phyloP scores from a whole-genome alignment of 23 red algal species.

The Agarophyton chilense region DNA sequence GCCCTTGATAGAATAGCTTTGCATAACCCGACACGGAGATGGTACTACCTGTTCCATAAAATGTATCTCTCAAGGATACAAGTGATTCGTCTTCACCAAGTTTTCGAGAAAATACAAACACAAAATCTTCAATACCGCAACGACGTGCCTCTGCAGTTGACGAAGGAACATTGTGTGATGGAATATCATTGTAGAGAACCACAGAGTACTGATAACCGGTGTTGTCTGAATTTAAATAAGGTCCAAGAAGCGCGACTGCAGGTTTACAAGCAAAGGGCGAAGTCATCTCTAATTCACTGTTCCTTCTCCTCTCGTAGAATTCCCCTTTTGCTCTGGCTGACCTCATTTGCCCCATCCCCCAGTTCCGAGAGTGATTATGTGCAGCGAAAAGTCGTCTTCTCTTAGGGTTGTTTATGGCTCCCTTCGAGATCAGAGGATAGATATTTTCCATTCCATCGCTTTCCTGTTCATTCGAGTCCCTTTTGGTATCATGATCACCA shows the following conservation, averaged over 20 bases:
- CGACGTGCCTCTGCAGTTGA: background rate
- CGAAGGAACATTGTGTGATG: background rate
- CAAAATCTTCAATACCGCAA: conserved; percentile 51
- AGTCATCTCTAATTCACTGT: background rate
- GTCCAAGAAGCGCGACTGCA: conserved; percentile 1
- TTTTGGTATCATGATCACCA: background rate
- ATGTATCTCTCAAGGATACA: conserved; percentile 13
- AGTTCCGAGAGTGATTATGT: background rate
- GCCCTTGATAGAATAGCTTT: conserved; percentile 46
- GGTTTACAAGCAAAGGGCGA: background rate
- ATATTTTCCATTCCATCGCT: too few species aligned
- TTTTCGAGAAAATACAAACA: conserved; percentile 52
- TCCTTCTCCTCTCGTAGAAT: background rate
- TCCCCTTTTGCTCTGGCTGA: background rate
- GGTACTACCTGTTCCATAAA: conserved; percentile 23
- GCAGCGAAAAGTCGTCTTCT: background rate
- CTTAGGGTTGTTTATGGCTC: background rate
- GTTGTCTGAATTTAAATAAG: background rate
- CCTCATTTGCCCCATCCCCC: background rate
- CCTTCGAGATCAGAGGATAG: background rate
- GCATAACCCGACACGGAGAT: conserved; percentile 16
- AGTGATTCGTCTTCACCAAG: conserved; percentile 16
- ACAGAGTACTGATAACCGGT: conserved; percentile 31
- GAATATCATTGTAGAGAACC: conserved; percentile 17
- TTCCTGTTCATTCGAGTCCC: background rate